Percentiles rank a stretch among this genome's conserved stretches.
Conservation (phyloP, 768 basidiomycete genomes). For the Boletus fagicola region DNA sequence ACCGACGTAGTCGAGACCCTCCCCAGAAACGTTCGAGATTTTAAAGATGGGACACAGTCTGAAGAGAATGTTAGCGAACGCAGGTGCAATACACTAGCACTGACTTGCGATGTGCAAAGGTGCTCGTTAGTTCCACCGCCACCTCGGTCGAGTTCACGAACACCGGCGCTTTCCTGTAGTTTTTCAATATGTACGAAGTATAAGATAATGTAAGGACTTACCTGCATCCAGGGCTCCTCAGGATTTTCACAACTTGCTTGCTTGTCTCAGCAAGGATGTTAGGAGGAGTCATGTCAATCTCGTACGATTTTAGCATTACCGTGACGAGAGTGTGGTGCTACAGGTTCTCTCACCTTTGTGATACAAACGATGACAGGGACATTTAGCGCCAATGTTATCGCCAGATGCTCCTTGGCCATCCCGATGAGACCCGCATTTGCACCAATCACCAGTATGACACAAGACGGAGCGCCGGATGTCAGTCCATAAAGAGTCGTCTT, state of each 20-base stretch:
- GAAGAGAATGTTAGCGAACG: constrained; percentile 6
- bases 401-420: constrained; percentile 96
- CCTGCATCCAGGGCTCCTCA: constrained; percentile 93
- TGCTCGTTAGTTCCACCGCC: constrained; percentile 73
- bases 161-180: constrained; percentile 69
- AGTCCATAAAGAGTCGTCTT: constrained; percentile 95
- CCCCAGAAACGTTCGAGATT: constrained; percentile 93
- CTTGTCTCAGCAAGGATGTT: constrained; percentile 89
- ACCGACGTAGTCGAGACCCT: constrained; percentile 75
- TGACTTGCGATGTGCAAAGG: constrained; percentile 73
- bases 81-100: constrained; percentile 10
- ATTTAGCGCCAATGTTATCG: constrained; percentile 89
- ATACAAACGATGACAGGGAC: constrained; percentile 93
- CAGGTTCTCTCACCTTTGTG: constrained; percentile 65
- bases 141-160: constrained; percentile 81
- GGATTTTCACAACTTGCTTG: constrained; percentile 89
- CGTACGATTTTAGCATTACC: constrained; percentile 1
- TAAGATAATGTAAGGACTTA: constrained; percentile 29
- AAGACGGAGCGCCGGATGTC: constrained; percentile 91
- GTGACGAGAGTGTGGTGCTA: neutral
- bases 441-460: constrained; percentile 90
- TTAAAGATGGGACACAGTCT: constrained; percentile 91
- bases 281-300: constrained; percentile 96
- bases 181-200: neutral
- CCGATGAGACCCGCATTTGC: constrained; percentile 90